Conservation (phyloP, 805 yeast genomes). For the Diddensiella santjacobensis region DNA sequence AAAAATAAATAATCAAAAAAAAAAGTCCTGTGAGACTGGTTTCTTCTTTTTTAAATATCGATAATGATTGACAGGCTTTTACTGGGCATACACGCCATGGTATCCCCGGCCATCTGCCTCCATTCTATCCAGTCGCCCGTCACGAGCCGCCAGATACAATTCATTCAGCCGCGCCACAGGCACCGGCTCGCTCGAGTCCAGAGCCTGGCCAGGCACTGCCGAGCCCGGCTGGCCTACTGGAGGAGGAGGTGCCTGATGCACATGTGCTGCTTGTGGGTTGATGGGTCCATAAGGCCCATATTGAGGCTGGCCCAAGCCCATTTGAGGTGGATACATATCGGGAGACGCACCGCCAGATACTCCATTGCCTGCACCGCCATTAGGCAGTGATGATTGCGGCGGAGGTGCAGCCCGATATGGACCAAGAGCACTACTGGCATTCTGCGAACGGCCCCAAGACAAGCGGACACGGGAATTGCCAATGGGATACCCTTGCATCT, state of each 20-base stretch:
- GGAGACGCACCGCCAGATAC: not conserved
- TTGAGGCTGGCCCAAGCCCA: constrained; percentile 33
- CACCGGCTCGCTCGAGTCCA: constrained; percentile 36
- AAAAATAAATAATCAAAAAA: too few relatives aligned
- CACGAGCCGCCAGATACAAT: constrained; percentile 52
- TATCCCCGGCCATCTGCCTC: constrained; percentile 45
- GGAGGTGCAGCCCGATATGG: constrained; percentile 34
- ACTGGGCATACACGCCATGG: constrained; percentile 41
- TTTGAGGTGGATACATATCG: constrained; percentile 27
- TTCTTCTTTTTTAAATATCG: not conserved
- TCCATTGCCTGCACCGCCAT: constrained; percentile 20
- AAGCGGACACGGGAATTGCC: constrained; percentile 79
- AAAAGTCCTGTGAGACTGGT: too few relatives aligned
- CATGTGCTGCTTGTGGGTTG: constrained; percentile 27
- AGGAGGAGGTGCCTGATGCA: constrained; percentile 20
- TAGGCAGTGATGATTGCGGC: constrained; percentile 33
- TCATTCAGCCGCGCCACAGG: constrained; percentile 47
- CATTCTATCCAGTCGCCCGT: constrained; percentile 50
- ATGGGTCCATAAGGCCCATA: constrained; percentile 36
- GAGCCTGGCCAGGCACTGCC: constrained; percentile 3
- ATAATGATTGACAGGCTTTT: constrained; percentile 9
- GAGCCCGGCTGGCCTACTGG: not conserved
- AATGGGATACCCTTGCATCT: constrained; percentile 87
- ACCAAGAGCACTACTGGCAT: constrained; percentile 27
- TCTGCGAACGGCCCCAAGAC: constrained; percentile 77